Base-by-base conservation (phyloP, 1,284 basidiomycete genomes). In the Agroathelia rolfsii region DNA sequence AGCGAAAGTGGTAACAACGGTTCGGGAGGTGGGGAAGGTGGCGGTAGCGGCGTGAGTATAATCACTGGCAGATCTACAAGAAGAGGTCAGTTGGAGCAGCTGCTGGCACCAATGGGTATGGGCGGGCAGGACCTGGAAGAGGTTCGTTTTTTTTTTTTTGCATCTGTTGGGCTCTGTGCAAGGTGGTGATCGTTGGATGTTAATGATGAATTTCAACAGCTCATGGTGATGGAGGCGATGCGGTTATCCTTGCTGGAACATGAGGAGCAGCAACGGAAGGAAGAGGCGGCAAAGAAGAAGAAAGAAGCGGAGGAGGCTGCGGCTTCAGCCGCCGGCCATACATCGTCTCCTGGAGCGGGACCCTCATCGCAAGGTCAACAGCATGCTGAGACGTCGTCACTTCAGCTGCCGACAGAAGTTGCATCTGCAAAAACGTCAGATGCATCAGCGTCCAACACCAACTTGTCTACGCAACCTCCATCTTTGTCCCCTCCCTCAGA, bases 211-310 rank as follows among this genome's bases (percentile, higher is more conserved):
- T 7, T 14, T 45, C 18, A 46, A 44, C 47, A 96, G 85, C 62
- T 97, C 29, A 96, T 98, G 93, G 68, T 99, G 34, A 93, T 94
- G 87, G 94, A 98, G 60, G 95, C 94, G 1, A 96, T 99, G 92
- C 77, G 94, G 25, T 63, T 96, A 36, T 95, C 90, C 27, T 64
- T 97, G 42, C 55, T 95, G 34, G 94, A 98, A 45, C 90, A 97
- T 43, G 82, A 86, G 55, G 79, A 79, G 43, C 79, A 82, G 34
- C 80, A 84, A 46, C 64, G 69, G 43, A 75, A 72, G 45, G 71
- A 81, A 46, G 68, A 66, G 36, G 76, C 74, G 44, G 72, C 78
- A 42, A 66, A 66, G 46, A 55, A 55, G 34, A 64, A 61, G 49
- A 61, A 61, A 37, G 61, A 70, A 51, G 59, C 58, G 41, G 58